Conservation (phyloP, 148 eudicot species). For the Camellia lanceoleosa region DNA sequence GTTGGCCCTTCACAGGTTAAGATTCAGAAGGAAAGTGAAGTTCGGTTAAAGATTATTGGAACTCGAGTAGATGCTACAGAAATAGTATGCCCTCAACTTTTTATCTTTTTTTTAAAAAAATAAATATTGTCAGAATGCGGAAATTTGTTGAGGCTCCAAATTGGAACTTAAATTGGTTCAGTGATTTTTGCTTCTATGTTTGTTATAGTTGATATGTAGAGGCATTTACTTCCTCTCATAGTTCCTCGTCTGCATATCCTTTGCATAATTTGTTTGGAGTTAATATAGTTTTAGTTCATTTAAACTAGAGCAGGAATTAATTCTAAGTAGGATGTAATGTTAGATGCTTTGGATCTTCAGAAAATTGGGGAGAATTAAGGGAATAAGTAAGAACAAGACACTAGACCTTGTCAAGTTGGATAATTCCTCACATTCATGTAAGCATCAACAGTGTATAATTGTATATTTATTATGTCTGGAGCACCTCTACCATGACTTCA, state of each 20-base stretch:
- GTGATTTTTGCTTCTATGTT: background rate
- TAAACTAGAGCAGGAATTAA: background rate
- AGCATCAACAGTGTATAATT: background rate
- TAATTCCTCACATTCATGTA: background rate
- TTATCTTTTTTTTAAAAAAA: background rate
- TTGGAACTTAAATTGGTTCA: constrained; percentile 4
- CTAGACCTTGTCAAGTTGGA: background rate
- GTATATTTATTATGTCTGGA: too few relatives aligned
- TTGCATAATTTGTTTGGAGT: background rate
- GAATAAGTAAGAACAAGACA: background rate
- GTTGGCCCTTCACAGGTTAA: constrained; percentile 54
- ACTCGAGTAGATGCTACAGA: constrained; percentile 98
- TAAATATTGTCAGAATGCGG: background rate
- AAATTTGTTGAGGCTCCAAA: background rate
- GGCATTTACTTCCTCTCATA: background rate
- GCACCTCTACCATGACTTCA: too few relatives aligned
- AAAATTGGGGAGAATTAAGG: background rate
- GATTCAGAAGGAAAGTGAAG: constrained; percentile 94
- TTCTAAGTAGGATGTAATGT: background rate
- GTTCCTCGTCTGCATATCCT: background rate
- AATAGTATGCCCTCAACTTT: constrained; percentile 50
- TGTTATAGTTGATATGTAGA: background rate
- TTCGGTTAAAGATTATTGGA: constrained; percentile 88
- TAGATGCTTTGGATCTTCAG: background rate
- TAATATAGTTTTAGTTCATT: background rate